Base-by-base conservation (phyloP, 2,329 filamentous ascomycete species). In the Alternaria gansuensis region DNA sequence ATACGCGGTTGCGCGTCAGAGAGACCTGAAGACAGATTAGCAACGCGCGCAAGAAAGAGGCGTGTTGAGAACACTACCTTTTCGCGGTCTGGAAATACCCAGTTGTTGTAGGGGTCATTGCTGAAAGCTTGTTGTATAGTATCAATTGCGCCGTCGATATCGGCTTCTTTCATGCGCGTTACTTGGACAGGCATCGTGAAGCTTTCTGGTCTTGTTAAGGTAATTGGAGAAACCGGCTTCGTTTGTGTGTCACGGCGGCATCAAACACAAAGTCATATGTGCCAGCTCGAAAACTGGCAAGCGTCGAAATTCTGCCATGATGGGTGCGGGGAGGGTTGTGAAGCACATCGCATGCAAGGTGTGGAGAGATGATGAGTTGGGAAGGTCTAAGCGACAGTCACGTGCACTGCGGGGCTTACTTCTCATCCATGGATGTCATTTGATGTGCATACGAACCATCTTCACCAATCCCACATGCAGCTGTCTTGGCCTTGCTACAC, bases 91-190 rank as follows among this genome's bases (percentile, higher is more conserved):
- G 81, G 78, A 59, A 86, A 90, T 7, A 88, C 82, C 88, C 88
- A 90, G 21, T 79, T 78, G 66, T 87, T 87, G 69, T 90, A 90
- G 0, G 88, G 88, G 67, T 90, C 88, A 10, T 87, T 82, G 5
- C 82, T 83, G 70, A 90, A 90, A 0, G 87, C 87, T 66, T 84
- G 80, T 68, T 91, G 88, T 46, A 90, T 87, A 43, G 86, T 88
- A 37, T 84, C 82, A 50, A 90, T 84, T 23, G 86, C 87, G 7
- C 84, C 85, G 26, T 87, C 82, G 51, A 90, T 89, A 65, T 90
- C 88, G 48, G 74, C 70, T 64, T 85, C 80, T 1, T 81, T 82
- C 67, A 90, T 82, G 8, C 79, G 81, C 4, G 81, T 77, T 57
- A 90, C 83, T 61, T 84, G 74, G 70, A 90, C 83, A n/a, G 73